Conservation (phyloP, 306 rosid genomes). For the Castanea crenata region DNA sequence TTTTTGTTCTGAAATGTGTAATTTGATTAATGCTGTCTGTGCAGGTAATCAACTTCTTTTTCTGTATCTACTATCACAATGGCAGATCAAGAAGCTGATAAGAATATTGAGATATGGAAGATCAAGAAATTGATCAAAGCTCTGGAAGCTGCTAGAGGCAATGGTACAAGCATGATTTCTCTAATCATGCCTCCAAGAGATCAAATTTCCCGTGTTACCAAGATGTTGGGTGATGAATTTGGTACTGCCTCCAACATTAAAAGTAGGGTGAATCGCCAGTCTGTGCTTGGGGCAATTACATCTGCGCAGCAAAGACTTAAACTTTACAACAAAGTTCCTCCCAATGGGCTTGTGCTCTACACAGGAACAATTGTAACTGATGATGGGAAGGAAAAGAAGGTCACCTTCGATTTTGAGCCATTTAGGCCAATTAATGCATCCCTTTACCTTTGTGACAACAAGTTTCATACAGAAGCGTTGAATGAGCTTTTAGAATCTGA, state of each 20-base stretch:
- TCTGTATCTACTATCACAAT: constrained; percentile 16
- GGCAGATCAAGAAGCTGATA: constrained; percentile 89
- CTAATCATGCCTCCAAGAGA: constrained; percentile 93
- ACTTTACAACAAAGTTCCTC: constrained; percentile 87
- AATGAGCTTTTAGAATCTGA: constrained; percentile 86
- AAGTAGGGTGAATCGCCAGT: constrained; percentile 86
- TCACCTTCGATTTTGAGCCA: constrained; percentile 90
- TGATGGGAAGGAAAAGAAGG: constrained; percentile 92
- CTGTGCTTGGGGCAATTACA: constrained; percentile 84
- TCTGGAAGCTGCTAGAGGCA: constrained; percentile 83
- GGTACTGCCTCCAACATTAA: constrained; percentile 96
- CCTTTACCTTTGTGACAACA: constrained; percentile 88
- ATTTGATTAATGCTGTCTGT: not conserved
- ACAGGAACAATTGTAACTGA: constrained; percentile 87
- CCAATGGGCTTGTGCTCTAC: constrained; percentile 81
- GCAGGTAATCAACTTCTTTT: constrained; percentile 2
- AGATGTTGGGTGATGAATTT: constrained; percentile 94
- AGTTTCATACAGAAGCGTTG: constrained; percentile 85
- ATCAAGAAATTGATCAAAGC: constrained; percentile 87
- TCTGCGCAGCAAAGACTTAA: constrained; percentile 89
- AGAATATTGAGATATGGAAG: constrained; percentile 94
- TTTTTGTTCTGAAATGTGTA: not conserved
- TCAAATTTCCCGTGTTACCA: constrained; percentile 85
- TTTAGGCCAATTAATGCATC: constrained; percentile 86
- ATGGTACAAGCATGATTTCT: constrained; percentile 95